These are phyloP conservation scores for Telopea speciosissima DNA, from an alignment of 177 flowering plant species.

Conservation along the genomic window DNA sequence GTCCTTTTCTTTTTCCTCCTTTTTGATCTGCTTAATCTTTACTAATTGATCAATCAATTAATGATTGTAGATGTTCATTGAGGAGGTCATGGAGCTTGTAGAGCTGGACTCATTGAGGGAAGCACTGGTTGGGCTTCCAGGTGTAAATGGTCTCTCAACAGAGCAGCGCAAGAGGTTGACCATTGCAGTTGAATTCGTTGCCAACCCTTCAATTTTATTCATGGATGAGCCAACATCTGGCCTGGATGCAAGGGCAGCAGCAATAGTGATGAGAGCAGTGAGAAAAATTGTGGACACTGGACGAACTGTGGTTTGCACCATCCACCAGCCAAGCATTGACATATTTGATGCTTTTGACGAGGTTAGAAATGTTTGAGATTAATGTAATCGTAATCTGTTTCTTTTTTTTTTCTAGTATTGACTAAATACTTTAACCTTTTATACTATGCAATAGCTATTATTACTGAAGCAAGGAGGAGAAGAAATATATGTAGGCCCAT, in stretches of 20 bases:
- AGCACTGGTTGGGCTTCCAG: background rate
- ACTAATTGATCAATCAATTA: background rate
- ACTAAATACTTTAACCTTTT: too few relatives aligned
- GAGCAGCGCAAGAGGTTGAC: background rate
- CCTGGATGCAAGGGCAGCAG: too few relatives aligned
- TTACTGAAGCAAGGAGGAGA: background rate
- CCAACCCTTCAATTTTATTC: background rate
- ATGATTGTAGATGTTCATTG: background rate
- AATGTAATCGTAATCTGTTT: background rate
- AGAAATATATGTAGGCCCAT: background rate
- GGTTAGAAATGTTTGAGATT: background rate
- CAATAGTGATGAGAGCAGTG: too few relatives aligned
- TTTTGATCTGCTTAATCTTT: too few relatives aligned
- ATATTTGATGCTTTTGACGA: background rate
- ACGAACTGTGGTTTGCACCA: background rate
- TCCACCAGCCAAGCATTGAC: background rate
- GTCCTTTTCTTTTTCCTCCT: too few relatives aligned
- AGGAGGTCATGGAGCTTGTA: background rate
- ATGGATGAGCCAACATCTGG: too few relatives aligned
- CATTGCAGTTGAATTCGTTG: background rate
- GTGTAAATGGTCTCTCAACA: background rate
- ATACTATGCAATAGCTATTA: background rate
- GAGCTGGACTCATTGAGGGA: background rate
- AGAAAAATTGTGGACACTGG: background rate
- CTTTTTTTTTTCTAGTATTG: background rate